Conservation (phyloP, 306 rosid species). For the Cercis canadensis region DNA sequence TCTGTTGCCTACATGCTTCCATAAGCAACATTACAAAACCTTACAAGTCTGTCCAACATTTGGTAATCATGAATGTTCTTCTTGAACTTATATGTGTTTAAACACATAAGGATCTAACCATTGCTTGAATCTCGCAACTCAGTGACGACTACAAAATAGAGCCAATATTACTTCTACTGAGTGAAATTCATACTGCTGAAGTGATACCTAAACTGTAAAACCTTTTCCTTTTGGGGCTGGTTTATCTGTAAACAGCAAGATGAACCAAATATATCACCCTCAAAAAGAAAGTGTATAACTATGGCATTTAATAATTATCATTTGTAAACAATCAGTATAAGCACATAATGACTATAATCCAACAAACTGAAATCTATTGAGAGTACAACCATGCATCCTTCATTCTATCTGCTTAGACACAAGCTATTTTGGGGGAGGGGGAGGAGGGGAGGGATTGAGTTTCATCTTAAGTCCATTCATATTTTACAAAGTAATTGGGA, state of each 20-base stretch:
- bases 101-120: not conserved
- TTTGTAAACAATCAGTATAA: not conserved
- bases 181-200: not conserved
- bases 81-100: not conserved
- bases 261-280: slow-evolving; percentile 1
- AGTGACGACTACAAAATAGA: not conserved
- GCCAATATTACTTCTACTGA: not conserved
- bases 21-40: not conserved
- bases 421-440: slow-evolving; percentile 5
- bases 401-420: not conserved
- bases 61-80: not conserved
- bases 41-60: not conserved
- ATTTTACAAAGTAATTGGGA: slow-evolving; percentile 41
- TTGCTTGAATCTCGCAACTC: not conserved
- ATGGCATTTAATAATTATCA: not conserved
- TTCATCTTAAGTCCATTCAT: not conserved
- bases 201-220: slow-evolving; percentile 19
- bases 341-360: slow-evolving; percentile 6
- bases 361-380: not conserved
- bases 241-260: not conserved
- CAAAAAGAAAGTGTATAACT: not conserved
- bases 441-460: slow-evolving; percentile 3
- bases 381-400: not conserved
- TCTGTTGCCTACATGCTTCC: no score
- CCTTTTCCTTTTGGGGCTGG: not conserved